phyloP scores from a whole-genome alignment of 345 rosid species.

The Brassica rapa region DNA sequence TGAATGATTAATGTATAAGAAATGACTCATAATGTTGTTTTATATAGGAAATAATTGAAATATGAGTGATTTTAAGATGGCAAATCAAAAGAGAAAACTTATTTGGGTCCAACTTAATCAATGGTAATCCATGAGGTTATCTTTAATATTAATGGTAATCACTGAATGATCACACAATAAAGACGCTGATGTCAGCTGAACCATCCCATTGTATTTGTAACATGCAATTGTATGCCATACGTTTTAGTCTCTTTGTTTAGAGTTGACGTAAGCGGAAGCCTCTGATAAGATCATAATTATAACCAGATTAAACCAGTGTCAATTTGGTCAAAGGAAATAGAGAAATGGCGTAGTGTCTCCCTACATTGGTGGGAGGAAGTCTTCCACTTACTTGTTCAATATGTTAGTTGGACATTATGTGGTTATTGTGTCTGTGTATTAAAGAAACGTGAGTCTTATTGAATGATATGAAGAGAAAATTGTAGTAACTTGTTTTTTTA shows the following conservation, averaged over 20 bases:
- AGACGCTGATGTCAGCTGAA: slow-evolving; percentile 8
- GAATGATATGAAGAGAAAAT: too few species aligned
- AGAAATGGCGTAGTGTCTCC: too few species aligned
- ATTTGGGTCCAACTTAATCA: background rate
- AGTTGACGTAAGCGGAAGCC: background rate
- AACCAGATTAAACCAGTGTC: too few species aligned
- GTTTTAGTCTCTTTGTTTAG: slow-evolving; percentile 10
- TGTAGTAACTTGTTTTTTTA: too few species aligned
- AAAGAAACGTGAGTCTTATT: too few species aligned
- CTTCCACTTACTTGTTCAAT: too few species aligned
- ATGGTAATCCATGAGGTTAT: background rate
- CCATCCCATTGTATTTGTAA: background rate
- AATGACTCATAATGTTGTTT: background rate
- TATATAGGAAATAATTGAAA: background rate
- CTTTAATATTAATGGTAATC: slow-evolving; percentile 8
- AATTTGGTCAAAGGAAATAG: too few species aligned
- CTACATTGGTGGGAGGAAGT: too few species aligned
- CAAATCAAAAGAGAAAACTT: background rate
- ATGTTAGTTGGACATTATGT: too few species aligned
- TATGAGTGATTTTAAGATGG: background rate
- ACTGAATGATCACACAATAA: background rate
- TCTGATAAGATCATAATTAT: too few species aligned
- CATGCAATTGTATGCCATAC: background rate
- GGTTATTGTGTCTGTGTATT: too few species aligned
- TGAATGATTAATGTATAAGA: too few species aligned